Percentiles rank a stretch among this genome's conserved stretches.
phyloP scores from a whole-genome alignment of 768 basidiomycete species.

The Kwoniella europaea region DNA sequence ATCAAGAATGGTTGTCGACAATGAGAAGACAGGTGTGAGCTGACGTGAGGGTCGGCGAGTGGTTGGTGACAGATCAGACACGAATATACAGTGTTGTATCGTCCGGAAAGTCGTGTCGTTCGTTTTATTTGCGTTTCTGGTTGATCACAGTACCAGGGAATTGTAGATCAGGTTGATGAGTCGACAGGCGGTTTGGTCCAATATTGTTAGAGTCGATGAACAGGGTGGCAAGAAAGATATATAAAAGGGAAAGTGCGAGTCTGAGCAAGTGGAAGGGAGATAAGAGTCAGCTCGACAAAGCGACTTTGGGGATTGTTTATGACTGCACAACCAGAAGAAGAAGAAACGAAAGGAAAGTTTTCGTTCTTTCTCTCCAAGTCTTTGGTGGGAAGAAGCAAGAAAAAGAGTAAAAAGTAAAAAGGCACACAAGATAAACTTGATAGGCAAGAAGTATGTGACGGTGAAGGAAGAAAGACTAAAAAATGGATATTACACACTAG shows the following conservation, averaged over 20 bases:
- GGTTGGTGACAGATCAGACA: not conserved
- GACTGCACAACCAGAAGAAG: conserved; percentile 10
- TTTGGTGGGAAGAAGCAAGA: not conserved
- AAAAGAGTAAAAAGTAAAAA: not conserved
- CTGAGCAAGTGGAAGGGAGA: not conserved
- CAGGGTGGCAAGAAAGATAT: conserved; percentile 7
- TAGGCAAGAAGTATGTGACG: conserved; percentile 1
- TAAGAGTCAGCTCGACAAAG: conserved; percentile 17
- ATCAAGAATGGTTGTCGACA: not conserved
- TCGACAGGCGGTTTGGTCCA: not conserved
- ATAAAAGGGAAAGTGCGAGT: not conserved
- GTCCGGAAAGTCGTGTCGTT: not conserved
- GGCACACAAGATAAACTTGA: conserved; percentile 19
- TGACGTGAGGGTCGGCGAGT: not conserved
- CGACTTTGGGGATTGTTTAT: not conserved
- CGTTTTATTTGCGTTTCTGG: not conserved
- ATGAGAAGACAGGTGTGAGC: not conserved
- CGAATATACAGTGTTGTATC: not conserved
- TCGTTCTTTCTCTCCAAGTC: not conserved
- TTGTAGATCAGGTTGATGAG: not conserved
- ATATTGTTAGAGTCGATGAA: conserved; percentile 3
- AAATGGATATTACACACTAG: too few relatives aligned
- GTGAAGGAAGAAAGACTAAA: conserved; percentile 3
- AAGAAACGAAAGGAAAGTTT: not conserved
- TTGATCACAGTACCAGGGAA: not conserved